Evolutionary conservation across 2,329 filamentous ascomycete species (phyloP), one percentile per base, ranked within the genome.

Genomic region (Apiospora malaysiana): DNA sequence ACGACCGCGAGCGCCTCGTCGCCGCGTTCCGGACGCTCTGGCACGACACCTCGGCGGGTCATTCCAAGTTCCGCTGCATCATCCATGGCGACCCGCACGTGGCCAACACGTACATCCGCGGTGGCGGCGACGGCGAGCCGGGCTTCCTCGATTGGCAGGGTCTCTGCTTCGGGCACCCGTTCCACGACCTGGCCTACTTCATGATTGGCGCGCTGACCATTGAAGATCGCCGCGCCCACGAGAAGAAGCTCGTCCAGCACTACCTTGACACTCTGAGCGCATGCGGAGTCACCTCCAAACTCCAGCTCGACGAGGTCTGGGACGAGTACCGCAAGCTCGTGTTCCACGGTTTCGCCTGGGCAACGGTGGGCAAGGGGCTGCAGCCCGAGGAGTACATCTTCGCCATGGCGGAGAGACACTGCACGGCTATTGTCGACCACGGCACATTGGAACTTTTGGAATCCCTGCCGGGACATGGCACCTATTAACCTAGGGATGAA

Each of bases 21-120:
- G 16, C 12, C 14, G 25, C 49, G 2, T 32, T 32, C 25, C 49
- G 25, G 5, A 21, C 49, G 25, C 49, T 56, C 49, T 56, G 49
- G 49, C 23, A 51, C 4, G 49, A 27, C 23, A 51, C 49, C 49
- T 51, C 49, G 49, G 49, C 49, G 10, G 49, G 49, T 4, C 49
- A 51, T 8, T 27, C 49, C 25, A 73, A 77, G 14, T 83, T 83
- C 71, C 78, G 79, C 16, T 82, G 79, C 21, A 73, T 84, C 2
- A 72, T 84, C 10, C 83, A 85, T 69, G 83, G 83, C 12, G 83
- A 85, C 68, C 78, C 83, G 14, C 83, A 85, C 71, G 77, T 83
- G 12, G 82, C 82, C 42, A 85, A 85, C 73, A 78, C 81, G 16
- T 85, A 82, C 74, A 80, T 85, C 63, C 79, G 79, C 1, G 9